A percentile compares a stretch with the other conserved stretches of the same genome.
These are phyloP conservation scores for Epichloe scottii DNA, from an alignment of 2,329 filamentous ascomycete species.

Conservation along the genomic window DNA sequence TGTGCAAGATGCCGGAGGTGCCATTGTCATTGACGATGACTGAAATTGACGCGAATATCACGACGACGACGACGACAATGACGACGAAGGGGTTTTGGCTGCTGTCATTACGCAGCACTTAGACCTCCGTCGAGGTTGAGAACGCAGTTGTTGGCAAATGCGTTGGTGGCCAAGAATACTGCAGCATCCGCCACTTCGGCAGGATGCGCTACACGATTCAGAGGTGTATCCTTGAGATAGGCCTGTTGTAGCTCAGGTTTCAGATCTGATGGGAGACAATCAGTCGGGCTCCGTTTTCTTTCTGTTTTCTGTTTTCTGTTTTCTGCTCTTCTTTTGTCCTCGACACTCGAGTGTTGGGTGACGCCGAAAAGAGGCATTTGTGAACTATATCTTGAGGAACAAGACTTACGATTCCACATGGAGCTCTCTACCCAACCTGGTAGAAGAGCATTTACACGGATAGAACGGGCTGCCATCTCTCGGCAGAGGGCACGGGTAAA, in stretches of 20 bases:
- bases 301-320: background rate
- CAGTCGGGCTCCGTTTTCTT: conserved; percentile 13
- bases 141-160: conserved; percentile 77
- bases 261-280: conserved; percentile 28
- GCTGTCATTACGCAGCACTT: conserved; percentile 46
- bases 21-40: conserved; percentile 56
- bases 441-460: conserved; percentile 69
- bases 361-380: conserved; percentile 3
- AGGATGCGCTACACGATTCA: conserved; percentile 50
- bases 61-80: background rate
- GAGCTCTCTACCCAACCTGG: conserved; percentile 74
- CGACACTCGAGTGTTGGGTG: background rate
- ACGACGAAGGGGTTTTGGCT: background rate
- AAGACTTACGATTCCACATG: conserved; percentile 58
- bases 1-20: conserved; percentile 43
- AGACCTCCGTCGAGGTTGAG: conserved; percentile 78
- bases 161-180: conserved; percentile 62
- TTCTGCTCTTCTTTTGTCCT: background rate
- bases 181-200: conserved; percentile 74
- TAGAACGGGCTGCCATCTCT: conserved; percentile 45
- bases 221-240: conserved; percentile 44
- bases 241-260: conserved; percentile 24
- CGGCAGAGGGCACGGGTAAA: conserved; percentile 55
- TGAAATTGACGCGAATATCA: conserved; percentile 12
- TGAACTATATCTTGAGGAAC: conserved; percentile 4